Percentiles rank a stretch among this genome's conserved stretches.
These are phyloP conservation scores for Adansonia grandidieri DNA, from an alignment of 441 rosid species.

Conservation along the genomic window DNA sequence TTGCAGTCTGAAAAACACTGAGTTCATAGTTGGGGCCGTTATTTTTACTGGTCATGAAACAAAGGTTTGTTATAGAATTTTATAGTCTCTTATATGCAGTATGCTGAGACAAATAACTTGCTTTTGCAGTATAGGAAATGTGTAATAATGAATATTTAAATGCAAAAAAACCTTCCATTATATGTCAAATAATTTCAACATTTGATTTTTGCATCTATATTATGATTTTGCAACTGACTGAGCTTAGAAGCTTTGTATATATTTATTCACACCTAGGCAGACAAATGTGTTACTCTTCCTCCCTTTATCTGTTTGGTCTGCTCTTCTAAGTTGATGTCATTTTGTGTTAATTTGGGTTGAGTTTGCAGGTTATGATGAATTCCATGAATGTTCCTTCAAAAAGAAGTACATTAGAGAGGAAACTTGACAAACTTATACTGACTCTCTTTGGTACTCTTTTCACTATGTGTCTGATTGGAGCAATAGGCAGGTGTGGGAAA, in stretches of 20 bases:
- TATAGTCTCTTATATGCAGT: background rate
- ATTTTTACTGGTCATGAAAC: conserved; percentile 94
- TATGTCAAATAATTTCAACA: conserved; percentile 6
- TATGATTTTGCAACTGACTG: background rate
- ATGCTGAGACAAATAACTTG: background rate
- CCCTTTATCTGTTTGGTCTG: background rate
- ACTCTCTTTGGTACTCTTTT: conserved; percentile 85
- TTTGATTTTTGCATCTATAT: conserved; percentile 5
- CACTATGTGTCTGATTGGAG: conserved; percentile 83
- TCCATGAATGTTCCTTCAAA: conserved; percentile 99
- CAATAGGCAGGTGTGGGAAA: conserved; percentile 80
- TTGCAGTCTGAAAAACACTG: conserved; percentile 98
- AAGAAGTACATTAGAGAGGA: conserved; percentile 98
- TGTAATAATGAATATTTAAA: background rate
- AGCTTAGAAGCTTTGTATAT: conserved; percentile 11
- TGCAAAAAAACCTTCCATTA: background rate
- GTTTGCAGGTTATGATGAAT: conserved; percentile 98
- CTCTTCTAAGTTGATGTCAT: conserved; percentile 19
- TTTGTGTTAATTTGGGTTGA: conserved; percentile 33
- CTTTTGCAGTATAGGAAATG: conserved; percentile 5
- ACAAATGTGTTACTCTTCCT: conserved; percentile 1
- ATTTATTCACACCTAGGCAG: background rate
- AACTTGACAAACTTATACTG: conserved; percentile 97
- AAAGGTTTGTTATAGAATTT: conserved; percentile 59
- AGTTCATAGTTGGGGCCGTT: conserved; percentile 80